Evolutionary conservation across 352 stramenopile genomes (phyloP), one percentile per base, ranked within the genome.

Genomic region (Pythium vanterpoolii): DNA sequence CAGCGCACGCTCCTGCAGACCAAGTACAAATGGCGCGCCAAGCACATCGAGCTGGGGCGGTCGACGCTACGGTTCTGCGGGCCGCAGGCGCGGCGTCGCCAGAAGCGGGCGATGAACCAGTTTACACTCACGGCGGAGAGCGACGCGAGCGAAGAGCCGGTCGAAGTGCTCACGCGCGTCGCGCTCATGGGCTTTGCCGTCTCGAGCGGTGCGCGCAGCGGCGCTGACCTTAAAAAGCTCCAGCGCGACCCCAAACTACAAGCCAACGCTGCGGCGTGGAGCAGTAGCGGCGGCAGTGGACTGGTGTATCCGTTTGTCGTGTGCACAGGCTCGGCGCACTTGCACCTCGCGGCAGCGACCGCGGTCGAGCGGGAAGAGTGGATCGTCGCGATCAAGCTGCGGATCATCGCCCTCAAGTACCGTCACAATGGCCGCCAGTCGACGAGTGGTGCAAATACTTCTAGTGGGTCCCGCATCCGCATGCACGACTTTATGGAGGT

Each of bases 361-460:
- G 73, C 85, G 19, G 67, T 73, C 52, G 73, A 72, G 46, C 72
- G 80, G 21, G 72, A 76, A 11, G 70, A 88, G 45, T 90, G 80
- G 81, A 69, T 89, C 31, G 46, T 76, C 9, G 78, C 78, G 0
- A 87, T 89, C 55, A 74, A 76, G 21, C 58, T 87, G 66, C 76
- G 81, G 28, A 83, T 90, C 48, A 82, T 89, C 40, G 57, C 73
- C 4, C 53, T 90, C 11, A 89, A 90, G 38, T 85, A 87, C 34
- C 80, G 73, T 33, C 66, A 76, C 44, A 85, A 82, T 16, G 38
- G 56, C 9, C 28, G 43, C 16, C 14, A 23, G 27, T 19, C 23
- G 45, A 53, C 19, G 56, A 64, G 24, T 36, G 34, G 16, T 19
- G 28, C n/a, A 9, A 39, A 3, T 28, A 18, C 19, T 18, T 21